A percentile compares a stretch with the other conserved stretches of the same genome.
Evolutionary conservation across 345 rosid species (phyloP).

Genomic region (Populus simonii): DNA sequence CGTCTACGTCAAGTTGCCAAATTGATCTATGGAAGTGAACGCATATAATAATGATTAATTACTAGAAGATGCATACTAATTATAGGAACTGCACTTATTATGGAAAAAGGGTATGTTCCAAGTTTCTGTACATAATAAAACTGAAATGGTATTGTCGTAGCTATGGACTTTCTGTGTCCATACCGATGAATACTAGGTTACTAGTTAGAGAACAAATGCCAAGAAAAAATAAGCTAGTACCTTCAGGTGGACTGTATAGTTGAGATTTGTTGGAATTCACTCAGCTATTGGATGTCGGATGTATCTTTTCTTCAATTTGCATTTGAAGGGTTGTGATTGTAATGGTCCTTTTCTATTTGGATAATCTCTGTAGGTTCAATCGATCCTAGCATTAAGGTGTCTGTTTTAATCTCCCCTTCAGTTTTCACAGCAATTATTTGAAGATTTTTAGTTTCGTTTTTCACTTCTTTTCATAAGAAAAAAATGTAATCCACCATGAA

Average conservation of each 20-base stretch:
- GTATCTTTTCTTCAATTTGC: conserved; percentile 24
- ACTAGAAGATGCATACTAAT: conserved; percentile 33
- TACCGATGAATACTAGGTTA: conserved; percentile 18
- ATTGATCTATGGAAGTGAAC: conserved; percentile 87
- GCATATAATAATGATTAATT: conserved; percentile 17
- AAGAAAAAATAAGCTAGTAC: conserved; percentile 28
- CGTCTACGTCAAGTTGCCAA: conserved; percentile 68
- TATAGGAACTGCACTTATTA: conserved; percentile 43
- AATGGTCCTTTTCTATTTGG: conserved; percentile 4
- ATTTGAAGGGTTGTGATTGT: conserved; percentile 18
- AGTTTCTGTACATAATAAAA: conserved; percentile 65
- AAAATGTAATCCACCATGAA: neutral
- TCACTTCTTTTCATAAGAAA: neutral
- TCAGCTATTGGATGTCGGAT: conserved; percentile 30
- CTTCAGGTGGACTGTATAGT: conserved; percentile 23
- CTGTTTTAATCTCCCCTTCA: neutral
- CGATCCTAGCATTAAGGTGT: neutral
- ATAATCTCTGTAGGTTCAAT: neutral
- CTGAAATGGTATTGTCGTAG: conserved; percentile 41
- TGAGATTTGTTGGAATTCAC: conserved; percentile 26
- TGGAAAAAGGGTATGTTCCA: conserved; percentile 18
- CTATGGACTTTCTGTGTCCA: conserved; percentile 24
- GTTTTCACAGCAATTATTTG: neutral
- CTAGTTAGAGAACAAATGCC: conserved; percentile 19
- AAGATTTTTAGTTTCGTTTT: neutral